Base-by-base conservation (phyloP, 345 rosid species). In the Carallia pectinifolia region DNA sequence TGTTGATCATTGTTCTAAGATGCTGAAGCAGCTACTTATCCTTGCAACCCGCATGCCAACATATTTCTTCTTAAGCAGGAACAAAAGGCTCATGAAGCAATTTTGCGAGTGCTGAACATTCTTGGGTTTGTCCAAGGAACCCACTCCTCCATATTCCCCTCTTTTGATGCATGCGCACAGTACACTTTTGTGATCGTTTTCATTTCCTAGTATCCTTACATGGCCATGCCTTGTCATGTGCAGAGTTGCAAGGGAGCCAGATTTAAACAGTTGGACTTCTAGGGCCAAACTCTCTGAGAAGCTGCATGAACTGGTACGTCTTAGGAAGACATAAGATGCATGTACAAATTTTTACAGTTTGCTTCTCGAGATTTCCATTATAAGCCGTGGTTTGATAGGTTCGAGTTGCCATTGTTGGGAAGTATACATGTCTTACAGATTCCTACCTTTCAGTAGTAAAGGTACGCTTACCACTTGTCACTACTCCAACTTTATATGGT, bases 81-180 rank as follows among this genome's bases (percentile, higher is more conserved):
- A 38, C 99, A 96, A 81, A 96, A 84, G 84, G 98, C 96, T 68
- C 98, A 96, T 64, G 92, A 86, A 79, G 95, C 95, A 53, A 92
- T 96, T 71, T 73, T 92, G 58, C 78, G 84, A 75, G 97, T 68
- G 72, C 83, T 96, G 79, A 86, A 88, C 81, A 92, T 92, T 77
- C 66, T 47, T 69, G 74, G 91, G 99, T 96, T 53, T 37, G 87
- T 82, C 64, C 61, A 34, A 67, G 70, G 56, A 62, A 58, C 70
- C 53, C 74, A 27, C 38, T 18, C 39, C 10, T 34, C 13, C 34
- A 71, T n/a, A 67, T 61, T 58, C 23, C 55, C 53, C 17, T 34
- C 40, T 13, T 62, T 10, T 16, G 23, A 62, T 19, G 34, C 62
- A 61, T 70, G 15, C 0, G 9, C 66, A 37, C 52, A 18, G 8